Base-by-base conservation (phyloP, 2,329 filamentous ascomycete species). In the Alternaria sp. region DNA sequence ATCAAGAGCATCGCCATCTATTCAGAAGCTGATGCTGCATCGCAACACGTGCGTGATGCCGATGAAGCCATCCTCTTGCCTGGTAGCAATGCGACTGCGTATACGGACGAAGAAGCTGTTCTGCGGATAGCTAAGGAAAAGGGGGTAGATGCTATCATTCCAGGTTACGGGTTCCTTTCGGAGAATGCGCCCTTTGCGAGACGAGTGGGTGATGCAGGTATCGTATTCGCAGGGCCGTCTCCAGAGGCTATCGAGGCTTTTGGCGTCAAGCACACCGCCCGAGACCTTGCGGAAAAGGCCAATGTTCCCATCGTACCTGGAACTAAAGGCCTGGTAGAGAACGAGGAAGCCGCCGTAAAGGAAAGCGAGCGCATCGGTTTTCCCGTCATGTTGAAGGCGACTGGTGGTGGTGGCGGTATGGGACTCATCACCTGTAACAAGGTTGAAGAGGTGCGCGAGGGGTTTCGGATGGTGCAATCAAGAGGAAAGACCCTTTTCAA, bases 101-200 rank as follows among this genome's bases (percentile, higher is more conserved):
- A 87, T 64, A 82, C 82, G 12, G 79, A 85, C 62, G 80, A 78
- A 72, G 75, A 79, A 8, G 66, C 71, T 22, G 84, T 87, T 38
- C 75, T 89, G 18, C 70, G 79, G 4, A 81, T 88, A n/a, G 86
- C 87, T 9, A 81, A 81, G 42, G 71, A 79, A 3, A 77, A 81
- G 14, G 69, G 77, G 2, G 85, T 77, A 2, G 82, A 90, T 61
- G 87, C 87, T 4, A 82, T 91, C 16, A 87, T 89, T 51, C 88
- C 88, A 0, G 88, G 89, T 2, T 91, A 91, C 76, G 89, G 89
- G 0, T 90, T 90, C 61, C 75, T 91, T 1, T 85, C 85, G 0
- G 88, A 91, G 59, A 88, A 89, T 69, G 82, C 86, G 5, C 81
- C 85, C 5, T 90, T 91, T 69, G 88, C 88, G 0, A 72, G 80